Evolutionary conservation across 768 basidiomycete species (phyloP).

Genomic region (Vishniacozyma victoriae): DNA sequence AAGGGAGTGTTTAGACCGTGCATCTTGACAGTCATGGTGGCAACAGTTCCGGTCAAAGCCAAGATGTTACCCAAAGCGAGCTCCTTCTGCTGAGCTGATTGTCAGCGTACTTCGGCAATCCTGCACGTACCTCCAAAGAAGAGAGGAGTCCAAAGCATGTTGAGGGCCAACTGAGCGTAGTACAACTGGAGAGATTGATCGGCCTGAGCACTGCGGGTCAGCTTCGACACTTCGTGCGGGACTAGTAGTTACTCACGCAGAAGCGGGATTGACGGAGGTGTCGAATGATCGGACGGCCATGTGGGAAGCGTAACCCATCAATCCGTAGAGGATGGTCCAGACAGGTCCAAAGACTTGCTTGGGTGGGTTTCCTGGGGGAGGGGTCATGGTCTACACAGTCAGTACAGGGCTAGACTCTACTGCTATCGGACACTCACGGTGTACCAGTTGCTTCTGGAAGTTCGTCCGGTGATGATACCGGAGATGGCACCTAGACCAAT

Average conservation of each 20-base stretch:
- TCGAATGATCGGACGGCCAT: slow-evolving; percentile 58
- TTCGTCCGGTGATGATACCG: slow-evolving; percentile 53
- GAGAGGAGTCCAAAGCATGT: slow-evolving; percentile 60
- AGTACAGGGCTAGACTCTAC: not conserved
- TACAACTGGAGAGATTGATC: slow-evolving; percentile 56
- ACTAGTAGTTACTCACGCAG: slow-evolving; percentile 49
- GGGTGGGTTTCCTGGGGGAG: slow-evolving; percentile 56
- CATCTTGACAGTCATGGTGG: slow-evolving; percentile 60
- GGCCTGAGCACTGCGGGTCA: slow-evolving; percentile 48
- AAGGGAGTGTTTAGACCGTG: slow-evolving; percentile 49
- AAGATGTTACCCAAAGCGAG: slow-evolving; percentile 57
- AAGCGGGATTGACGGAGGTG: slow-evolving; percentile 47
- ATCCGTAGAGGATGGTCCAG: slow-evolving; percentile 23
- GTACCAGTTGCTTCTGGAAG: slow-evolving; percentile 57
- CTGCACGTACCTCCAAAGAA: slow-evolving; percentile 56
- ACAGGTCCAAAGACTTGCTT: slow-evolving; percentile 55
- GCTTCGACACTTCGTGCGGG: not conserved
- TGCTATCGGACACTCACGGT: slow-evolving; percentile 43
- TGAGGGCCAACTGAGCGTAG: slow-evolving; percentile 59
- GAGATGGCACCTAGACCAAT: slow-evolving; percentile 56
- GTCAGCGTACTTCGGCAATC: slow-evolving; percentile 4
- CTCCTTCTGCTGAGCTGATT: slow-evolving; percentile 50
- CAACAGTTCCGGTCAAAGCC: slow-evolving; percentile 55
- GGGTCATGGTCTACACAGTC: slow-evolving; percentile 49
- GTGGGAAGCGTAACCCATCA: slow-evolving; percentile 66